These are phyloP conservation scores for Tuber indicum DNA, from an alignment of 495 filamentous ascomycete species.

Conservation along the genomic window DNA sequence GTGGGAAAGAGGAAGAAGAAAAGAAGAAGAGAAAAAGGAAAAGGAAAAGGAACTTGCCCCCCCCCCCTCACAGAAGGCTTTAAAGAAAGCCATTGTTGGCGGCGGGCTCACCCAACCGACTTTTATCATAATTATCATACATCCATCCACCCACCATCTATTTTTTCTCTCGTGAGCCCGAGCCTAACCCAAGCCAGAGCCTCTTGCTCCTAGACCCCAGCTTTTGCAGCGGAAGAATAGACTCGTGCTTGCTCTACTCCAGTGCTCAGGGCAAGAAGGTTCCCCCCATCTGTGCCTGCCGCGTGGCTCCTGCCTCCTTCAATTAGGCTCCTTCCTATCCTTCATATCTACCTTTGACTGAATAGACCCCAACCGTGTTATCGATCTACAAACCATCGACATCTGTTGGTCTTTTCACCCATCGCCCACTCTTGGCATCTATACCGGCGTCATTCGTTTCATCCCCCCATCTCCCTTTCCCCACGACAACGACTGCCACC, in stretches of 20 bases:
- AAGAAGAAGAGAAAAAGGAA: neutral
- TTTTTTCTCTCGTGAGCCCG: neutral
- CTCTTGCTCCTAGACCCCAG: neutral
- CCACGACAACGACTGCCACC: slow-evolving; percentile 14
- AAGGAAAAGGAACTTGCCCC: neutral
- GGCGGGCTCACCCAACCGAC: neutral
- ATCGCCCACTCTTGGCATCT: neutral
- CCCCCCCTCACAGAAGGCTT: neutral
- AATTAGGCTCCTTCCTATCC: neutral
- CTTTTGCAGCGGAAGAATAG: neutral
- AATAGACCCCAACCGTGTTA: neutral
- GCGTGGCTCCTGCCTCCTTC: neutral
- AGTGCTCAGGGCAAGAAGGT: neutral
- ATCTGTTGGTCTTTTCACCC: neutral
- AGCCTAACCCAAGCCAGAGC: neutral
- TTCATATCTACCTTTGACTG: neutral
- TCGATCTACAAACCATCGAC: neutral
- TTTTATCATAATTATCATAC: neutral
- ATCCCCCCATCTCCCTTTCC: slow-evolving; percentile 8
- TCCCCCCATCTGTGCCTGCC: neutral
- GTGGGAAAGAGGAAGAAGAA: neutral
- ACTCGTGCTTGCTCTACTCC: neutral
- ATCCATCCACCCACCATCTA: neutral
- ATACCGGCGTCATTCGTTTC: neutral
- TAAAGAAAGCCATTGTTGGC: neutral